Percentiles rank a stretch among this genome's conserved stretches.
Evolutionary conservation across 2,329 filamentous ascomycete genomes (phyloP).

Genomic region (Curvularia lunata): DNA sequence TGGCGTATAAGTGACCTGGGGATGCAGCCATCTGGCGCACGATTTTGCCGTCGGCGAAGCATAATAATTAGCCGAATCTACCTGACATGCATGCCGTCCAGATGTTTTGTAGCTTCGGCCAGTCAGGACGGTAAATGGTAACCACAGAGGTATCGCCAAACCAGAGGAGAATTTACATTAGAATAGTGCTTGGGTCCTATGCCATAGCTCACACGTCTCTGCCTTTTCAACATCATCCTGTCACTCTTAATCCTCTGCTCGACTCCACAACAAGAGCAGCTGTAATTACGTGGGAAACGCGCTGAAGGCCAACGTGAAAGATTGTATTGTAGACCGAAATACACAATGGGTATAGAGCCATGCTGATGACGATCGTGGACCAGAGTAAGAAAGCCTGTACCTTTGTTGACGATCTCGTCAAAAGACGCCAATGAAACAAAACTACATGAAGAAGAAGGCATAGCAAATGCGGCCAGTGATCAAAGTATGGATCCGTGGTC

Average conservation of each 20-base stretch:
- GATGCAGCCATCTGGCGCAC: too few species aligned
- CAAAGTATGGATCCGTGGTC: not conserved
- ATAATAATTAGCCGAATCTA: too few species aligned
- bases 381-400: slow-evolving; percentile 10
- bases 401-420: not conserved
- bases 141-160: not conserved
- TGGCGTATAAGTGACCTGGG: too few species aligned
- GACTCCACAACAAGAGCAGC: not conserved
- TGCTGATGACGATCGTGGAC: slow-evolving; percentile 21
- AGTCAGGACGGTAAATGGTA: not conserved
- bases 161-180: not conserved
- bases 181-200: not conserved
- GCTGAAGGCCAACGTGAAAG: not conserved
- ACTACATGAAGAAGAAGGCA: slow-evolving; percentile 4
- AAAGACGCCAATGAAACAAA: slow-evolving; percentile 3
- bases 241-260: not conserved
- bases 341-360: slow-evolving; percentile 33
- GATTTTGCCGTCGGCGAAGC: too few species aligned
- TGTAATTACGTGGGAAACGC: not conserved
- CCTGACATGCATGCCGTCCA: not conserved
- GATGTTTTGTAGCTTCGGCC: not conserved
- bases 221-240: not conserved
- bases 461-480: not conserved
- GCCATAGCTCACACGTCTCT: not conserved
- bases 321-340: slow-evolving; percentile 21